Base-by-base conservation (phyloP, 2,329 filamentous ascomycete genomes). In the Ophiostoma sp. region DNA sequence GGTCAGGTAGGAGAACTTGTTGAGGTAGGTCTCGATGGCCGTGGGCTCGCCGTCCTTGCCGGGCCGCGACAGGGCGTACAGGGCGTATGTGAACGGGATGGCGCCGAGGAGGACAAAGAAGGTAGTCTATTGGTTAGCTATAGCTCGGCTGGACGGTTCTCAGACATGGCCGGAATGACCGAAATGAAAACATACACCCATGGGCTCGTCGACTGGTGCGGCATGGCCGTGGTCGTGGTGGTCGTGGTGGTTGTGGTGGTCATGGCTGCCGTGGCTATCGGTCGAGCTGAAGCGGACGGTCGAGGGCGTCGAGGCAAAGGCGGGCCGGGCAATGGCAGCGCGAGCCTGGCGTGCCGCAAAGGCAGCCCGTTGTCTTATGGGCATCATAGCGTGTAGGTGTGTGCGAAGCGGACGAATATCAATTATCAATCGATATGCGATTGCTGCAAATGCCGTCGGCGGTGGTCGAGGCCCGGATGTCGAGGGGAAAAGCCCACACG, bases 61-160 rank as follows among this genome's bases (percentile, higher is more conserved):
- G 41, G 82, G 81, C 70, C 82, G 83, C 62, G 82, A 81, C 74
- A 86, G 77, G 74, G 81, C 78, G 80, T 87, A 87, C 75, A 82
- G 72, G 69, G 82, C 68, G 67, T 81, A 79, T 54, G 80, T 77
- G 69, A 77, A 77, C 71, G 85, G 82, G 70, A 87, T 77, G 70
- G 79, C 76, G 72, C 79, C 81, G 52, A 83, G 76, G 73, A 31
- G 17, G 13, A 41, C 7, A 33, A 33, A 67, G 66, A 67, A 67
- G 17, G 41, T 27, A 54, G 44, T 15, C 41, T 52, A 31, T 27
- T 60, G 11, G 67, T 68, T 39, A 60, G 31, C 36, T 57, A 10
- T 27, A 27, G 8, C 52, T 27, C 23, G n/a, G 10, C 13, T 5
- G 52, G 52, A 13, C 13, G 44, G 44, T 48, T 17, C 15, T 27